A percentile compares a stretch with the other conserved stretches of the same genome.
phyloP scores from a whole-genome alignment of 2,329 filamentous ascomycete species.

The Cercospora sp. region DNA sequence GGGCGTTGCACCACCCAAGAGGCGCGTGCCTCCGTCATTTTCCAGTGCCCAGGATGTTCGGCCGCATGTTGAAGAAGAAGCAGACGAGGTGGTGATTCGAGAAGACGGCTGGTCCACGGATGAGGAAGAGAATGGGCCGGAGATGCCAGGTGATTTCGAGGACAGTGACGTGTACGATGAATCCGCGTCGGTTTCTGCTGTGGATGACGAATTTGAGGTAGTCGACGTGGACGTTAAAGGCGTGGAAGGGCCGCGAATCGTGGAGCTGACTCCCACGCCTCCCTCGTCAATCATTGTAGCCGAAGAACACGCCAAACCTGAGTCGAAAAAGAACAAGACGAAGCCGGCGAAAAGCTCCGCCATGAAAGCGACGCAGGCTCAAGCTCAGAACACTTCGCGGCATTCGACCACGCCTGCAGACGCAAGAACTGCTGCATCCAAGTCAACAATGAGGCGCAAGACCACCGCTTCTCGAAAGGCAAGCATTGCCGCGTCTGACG shows the following conservation, averaged over 20 bases:
- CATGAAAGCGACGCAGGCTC: background rate
- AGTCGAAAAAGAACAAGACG: background rate
- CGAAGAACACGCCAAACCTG: background rate
- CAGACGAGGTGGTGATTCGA: constrained; percentile 17
- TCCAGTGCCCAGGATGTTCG: background rate
- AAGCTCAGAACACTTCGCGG: background rate
- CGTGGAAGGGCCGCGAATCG: background rate
- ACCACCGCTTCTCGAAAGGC: background rate
- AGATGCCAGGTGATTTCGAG: constrained; percentile 3
- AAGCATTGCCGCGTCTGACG: background rate
- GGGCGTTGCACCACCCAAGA: constrained; percentile 1
- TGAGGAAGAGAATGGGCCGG: constrained; percentile 2
- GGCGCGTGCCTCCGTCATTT: background rate
- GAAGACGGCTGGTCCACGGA: constrained; percentile 17
- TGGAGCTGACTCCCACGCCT: background rate
- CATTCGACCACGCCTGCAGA: background rate
- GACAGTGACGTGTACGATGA: constrained; percentile 5
- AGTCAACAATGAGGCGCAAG: background rate
- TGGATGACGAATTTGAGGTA: background rate
- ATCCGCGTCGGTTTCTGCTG: background rate
- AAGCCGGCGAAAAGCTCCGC: background rate
- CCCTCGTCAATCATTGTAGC: background rate
- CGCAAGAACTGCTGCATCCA: background rate
- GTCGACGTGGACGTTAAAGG: background rate
- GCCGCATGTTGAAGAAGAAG: background rate